Percentiles rank a stretch among this genome's conserved stretches.
phyloP scores from a whole-genome alignment of 176 grass and related monocot genomes.

The Avena eriantha region DNA sequence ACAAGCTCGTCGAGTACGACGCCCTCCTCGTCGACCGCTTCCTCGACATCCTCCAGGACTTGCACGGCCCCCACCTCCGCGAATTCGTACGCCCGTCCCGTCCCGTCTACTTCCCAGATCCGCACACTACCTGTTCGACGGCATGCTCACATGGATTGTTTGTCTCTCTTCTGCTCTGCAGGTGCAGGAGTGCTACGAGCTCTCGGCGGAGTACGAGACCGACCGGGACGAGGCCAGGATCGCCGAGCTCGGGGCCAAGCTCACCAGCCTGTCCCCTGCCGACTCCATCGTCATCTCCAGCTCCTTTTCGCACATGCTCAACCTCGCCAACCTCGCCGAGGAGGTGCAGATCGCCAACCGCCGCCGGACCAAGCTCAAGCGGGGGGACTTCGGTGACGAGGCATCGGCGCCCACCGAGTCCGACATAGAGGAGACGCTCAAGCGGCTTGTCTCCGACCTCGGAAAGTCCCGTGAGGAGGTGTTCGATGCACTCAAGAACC shows the following conservation, averaged over 20 bases:
- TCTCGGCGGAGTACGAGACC: conserved; percentile 90
- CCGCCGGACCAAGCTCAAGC: conserved; percentile 89
- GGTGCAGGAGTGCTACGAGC: conserved; percentile 99
- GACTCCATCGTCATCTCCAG: conserved; percentile 84
- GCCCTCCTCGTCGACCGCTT: conserved; percentile 89
- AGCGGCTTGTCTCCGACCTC: conserved; percentile 70
- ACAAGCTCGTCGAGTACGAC: conserved; percentile 94
- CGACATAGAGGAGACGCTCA: conserved; percentile 96
- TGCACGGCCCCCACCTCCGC: conserved; percentile 72
- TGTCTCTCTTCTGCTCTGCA: conserved; percentile 25
- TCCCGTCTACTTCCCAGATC: conserved; percentile 27
- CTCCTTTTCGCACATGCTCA: conserved; percentile 99
- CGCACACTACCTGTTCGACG: conserved; percentile 17
- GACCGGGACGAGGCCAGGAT: conserved; percentile 64
- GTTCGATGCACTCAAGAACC: conserved; percentile 95
- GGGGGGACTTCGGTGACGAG: conserved; percentile 88
- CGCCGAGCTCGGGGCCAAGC: conserved; percentile 78
- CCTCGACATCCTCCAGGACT: conserved; percentile 87
- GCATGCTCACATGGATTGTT: neutral
- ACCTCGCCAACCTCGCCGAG: conserved; percentile 95
- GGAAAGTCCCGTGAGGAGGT: conserved; percentile 87
- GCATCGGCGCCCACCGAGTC: conserved; percentile 87
- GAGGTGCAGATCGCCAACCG: conserved; percentile 94
- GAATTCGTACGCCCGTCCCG: conserved; percentile 57
- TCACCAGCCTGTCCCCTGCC: conserved; percentile 68